Percentiles rank a stretch among this genome's conserved stretches.
phyloP scores from a whole-genome alignment of 139 green algal species.

The Chlamydomonas schloesseri region DNA sequence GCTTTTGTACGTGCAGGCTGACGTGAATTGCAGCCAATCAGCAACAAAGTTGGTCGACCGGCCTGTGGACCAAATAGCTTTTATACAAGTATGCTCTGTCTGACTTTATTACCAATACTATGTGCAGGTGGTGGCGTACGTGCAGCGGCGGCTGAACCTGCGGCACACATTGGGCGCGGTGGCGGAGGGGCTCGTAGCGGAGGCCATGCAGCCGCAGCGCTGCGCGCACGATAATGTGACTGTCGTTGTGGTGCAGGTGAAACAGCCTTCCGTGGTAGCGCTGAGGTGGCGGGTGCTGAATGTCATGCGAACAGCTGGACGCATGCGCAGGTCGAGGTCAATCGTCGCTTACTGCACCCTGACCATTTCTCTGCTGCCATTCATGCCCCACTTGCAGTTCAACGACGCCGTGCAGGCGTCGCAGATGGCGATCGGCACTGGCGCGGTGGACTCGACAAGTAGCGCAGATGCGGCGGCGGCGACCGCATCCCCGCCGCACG shows the following conservation, averaged over 20 bases:
- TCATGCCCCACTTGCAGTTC: neutral
- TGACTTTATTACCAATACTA: no score
- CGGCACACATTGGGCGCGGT: conserved; percentile 25
- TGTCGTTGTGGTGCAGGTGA: conserved; percentile 30
- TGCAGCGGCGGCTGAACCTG: conserved; percentile 46
- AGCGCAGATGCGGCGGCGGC: no score
- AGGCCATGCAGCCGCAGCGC: conserved; percentile 44
- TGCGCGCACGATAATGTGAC: conserved; percentile 55
- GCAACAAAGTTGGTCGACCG: no score
- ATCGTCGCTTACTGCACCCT: no score
- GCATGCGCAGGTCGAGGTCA: no score
- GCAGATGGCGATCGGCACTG: neutral
- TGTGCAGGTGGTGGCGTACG: conserved; percentile 34
- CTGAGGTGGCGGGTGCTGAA: neutral
- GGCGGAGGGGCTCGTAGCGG: conserved; percentile 33
- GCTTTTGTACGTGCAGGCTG: neutral
- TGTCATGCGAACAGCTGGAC: no score
- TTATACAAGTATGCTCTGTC: no score
- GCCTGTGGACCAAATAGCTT: no score
- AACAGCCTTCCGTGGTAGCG: neutral
- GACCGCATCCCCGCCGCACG: no score
- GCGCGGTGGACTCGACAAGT: no score
- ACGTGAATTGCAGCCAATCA: no score
- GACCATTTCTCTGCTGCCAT: neutral
- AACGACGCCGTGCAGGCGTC: conserved; percentile 23